phyloP scores from a whole-genome alignment of 148 eudicot genomes.

The Camellia japonica region DNA sequence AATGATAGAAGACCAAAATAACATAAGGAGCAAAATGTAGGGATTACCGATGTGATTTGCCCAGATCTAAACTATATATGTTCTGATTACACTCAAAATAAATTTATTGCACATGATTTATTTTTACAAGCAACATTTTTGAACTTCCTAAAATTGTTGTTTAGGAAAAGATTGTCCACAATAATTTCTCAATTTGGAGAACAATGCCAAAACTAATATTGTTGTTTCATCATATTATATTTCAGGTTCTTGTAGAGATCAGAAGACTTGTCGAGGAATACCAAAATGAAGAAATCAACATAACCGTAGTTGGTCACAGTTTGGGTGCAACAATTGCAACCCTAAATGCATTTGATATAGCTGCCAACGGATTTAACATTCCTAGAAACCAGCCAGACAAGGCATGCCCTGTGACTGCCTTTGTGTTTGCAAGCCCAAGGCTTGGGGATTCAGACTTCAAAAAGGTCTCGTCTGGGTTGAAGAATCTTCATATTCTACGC shows the following conservation, averaged over 20 bases:
- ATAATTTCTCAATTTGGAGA: neutral
- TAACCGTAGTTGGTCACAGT: slow-evolving; percentile 58
- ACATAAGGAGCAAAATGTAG: too few relatives aligned
- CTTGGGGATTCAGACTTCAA: slow-evolving; percentile 52
- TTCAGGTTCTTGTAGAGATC: slow-evolving; percentile 48
- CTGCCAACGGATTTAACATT: slow-evolving; percentile 37
- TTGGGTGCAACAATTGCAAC: slow-evolving; percentile 53
- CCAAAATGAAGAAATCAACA: slow-evolving; percentile 50
- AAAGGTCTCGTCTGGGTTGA: slow-evolving; percentile 12
- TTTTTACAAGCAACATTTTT: too few relatives aligned
- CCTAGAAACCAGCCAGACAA: too few relatives aligned
- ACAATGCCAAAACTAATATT: neutral
- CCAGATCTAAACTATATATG: too few relatives aligned
- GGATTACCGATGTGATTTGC: too few relatives aligned
- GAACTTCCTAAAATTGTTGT: too few relatives aligned
- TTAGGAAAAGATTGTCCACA: neutral
- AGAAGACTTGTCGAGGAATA: slow-evolving; percentile 37
- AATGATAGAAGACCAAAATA: too few relatives aligned
- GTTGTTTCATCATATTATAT: neutral
- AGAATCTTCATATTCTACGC: slow-evolving; percentile 31
- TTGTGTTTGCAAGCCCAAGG: slow-evolving; percentile 49
- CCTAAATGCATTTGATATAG: slow-evolving; percentile 52
- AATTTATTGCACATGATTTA: too few relatives aligned
- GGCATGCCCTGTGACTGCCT: slow-evolving; percentile 43
- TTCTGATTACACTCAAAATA: too few relatives aligned